Percentiles rank a stretch among this genome's conserved stretches.
phyloP scores from a whole-genome alignment of 2,329 filamentous ascomycete species.

The Paradendryphiella salina region DNA sequence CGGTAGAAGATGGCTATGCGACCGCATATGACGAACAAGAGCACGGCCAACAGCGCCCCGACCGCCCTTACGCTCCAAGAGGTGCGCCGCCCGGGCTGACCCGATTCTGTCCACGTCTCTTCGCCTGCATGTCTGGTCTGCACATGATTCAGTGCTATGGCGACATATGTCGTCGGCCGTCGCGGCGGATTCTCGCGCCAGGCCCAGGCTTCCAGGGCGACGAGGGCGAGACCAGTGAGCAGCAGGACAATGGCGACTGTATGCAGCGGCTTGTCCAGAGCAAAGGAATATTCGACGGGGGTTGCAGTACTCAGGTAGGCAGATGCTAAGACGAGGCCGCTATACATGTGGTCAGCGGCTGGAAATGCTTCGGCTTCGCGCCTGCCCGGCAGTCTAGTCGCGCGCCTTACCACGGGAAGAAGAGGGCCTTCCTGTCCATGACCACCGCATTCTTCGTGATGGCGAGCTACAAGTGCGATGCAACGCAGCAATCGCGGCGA shows the following conservation, averaged over 20 bases:
- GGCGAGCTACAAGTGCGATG: conserved; percentile 27
- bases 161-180: conserved; percentile 30
- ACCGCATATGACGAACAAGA: conserved; percentile 37
- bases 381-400: not conserved
- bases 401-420: conserved; percentile 38
- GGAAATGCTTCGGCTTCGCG: not conserved
- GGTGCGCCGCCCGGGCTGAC: conserved; percentile 17
- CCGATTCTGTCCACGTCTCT: conserved; percentile 34
- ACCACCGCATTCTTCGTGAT: conserved; percentile 35
- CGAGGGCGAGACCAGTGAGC: conserved; percentile 38
- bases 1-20: conserved; percentile 40
- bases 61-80: conserved; percentile 27
- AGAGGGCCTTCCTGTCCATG: conserved; percentile 44
- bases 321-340: conserved; percentile 43
- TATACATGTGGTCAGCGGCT: conserved; percentile 27
- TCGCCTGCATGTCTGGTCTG: conserved; percentile 28
- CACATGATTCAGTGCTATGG: conserved; percentile 37
- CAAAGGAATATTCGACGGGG: conserved; percentile 40
- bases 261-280: conserved; percentile 45
- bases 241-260: conserved; percentile 38
- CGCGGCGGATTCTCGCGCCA: conserved; percentile 22
- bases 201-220: conserved; percentile 33
- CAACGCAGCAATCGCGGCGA: conserved; percentile 27
- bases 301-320: conserved; percentile 38
- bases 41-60: conserved; percentile 30